Percentiles rank a stretch among this genome's conserved stretches.
These are phyloP conservation scores for Quercus phellos DNA, from an alignment of 331 rosid genomes.

Conservation along the genomic window DNA sequence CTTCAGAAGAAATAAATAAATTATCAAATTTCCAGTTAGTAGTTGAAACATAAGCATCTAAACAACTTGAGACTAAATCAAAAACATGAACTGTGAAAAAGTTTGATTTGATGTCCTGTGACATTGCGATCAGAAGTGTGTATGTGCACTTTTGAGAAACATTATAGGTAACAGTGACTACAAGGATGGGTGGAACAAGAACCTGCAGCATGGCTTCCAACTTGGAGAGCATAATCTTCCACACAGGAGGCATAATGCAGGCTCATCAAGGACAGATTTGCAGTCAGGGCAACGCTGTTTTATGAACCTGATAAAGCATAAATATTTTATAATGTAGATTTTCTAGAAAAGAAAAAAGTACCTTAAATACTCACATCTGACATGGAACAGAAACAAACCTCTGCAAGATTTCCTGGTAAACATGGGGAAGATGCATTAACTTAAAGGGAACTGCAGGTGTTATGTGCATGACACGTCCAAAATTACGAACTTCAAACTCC, in stretches of 20 bases:
- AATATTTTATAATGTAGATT: background rate
- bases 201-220: slow-evolving; percentile 98
- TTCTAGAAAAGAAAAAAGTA: background rate
- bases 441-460: slow-evolving; percentile 85
- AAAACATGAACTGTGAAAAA: background rate
- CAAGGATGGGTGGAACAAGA: slow-evolving; percentile 20
- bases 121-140: background rate
- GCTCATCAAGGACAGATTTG: slow-evolving; percentile 60
- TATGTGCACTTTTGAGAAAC: background rate
- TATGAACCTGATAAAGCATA: slow-evolving; percentile 54
- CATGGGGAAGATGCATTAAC: slow-evolving; percentile 72
- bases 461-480: slow-evolving; percentile 39
- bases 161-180: background rate
- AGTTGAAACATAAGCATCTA: background rate
- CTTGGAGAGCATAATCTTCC: slow-evolving; percentile 86
- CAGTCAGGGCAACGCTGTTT: slow-evolving; percentile 77
- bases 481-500: slow-evolving; percentile 40
- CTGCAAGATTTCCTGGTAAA: slow-evolving; percentile 91
- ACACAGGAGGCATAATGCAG: slow-evolving; percentile 89
- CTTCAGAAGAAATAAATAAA: slow-evolving; percentile 32
- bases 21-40: slow-evolving; percentile 19
- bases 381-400: slow-evolving; percentile 42
- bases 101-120: background rate
- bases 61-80: background rate
- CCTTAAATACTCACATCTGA: background rate